These are phyloP conservation scores for Annona squamosa DNA, from an alignment of 164 flowering plant genomes.

Conservation along the genomic window DNA sequence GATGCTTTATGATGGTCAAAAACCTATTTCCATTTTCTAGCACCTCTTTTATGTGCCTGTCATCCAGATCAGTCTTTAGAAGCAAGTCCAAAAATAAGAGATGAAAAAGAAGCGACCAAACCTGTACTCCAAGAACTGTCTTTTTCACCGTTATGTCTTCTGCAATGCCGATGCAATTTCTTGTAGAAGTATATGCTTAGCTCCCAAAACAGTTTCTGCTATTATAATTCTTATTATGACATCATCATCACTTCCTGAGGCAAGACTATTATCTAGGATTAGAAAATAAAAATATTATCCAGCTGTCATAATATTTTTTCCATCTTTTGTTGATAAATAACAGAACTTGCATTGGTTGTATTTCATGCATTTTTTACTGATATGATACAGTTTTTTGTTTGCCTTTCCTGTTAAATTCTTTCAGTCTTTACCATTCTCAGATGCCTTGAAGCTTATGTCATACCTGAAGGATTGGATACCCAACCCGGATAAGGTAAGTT, in stretches of 20 bases:
- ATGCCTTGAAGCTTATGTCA: constrained; percentile 74
- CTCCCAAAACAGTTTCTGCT: neutral
- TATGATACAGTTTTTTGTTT: no score
- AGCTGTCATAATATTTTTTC: neutral
- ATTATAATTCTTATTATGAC: no score
- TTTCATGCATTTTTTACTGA: neutral
- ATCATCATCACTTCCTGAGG: neutral
- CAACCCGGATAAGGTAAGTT: constrained; percentile 65
- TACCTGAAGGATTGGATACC: constrained; percentile 73
- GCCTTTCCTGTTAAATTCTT: neutral
- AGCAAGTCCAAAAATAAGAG: neutral
- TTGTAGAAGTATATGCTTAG: neutral
- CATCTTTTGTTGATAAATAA: neutral
- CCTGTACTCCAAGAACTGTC: neutral
- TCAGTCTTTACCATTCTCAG: constrained; percentile 89
- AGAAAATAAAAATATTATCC: no score
- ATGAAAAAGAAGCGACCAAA: neutral
- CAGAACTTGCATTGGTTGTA: neutral
- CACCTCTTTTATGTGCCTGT: no score
- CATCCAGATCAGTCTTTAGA: no score
- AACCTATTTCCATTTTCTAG: no score
- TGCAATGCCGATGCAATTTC: neutral
- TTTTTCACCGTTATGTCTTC: neutral
- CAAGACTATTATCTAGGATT: no score
- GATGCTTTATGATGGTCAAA: no score